Evolutionary conservation across 169 alveolate species (phyloP).

Genomic region (Cryptosporidium canis): DNA sequence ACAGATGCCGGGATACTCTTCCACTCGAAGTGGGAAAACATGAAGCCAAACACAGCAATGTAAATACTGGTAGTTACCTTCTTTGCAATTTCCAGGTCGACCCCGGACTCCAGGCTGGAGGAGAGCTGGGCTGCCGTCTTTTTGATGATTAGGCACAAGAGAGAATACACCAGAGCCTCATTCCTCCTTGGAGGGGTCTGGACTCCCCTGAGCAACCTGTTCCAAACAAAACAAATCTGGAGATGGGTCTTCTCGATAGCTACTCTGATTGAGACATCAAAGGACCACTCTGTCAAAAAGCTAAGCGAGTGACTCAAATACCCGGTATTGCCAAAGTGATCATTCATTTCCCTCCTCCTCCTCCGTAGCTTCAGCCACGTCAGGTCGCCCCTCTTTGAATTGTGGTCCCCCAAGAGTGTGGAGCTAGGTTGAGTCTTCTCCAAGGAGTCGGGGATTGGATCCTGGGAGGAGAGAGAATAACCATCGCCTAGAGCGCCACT

Average conservation of each 20-base stretch:
- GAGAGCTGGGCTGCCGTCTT: neutral
- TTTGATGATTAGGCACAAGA: slow-evolving; percentile 2
- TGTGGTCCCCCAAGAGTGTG: neutral
- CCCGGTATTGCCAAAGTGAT: neutral
- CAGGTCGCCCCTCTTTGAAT: slow-evolving; percentile 43
- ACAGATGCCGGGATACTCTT: slow-evolving; percentile 19
- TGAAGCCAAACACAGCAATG: slow-evolving; percentile 27
- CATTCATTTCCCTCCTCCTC: slow-evolving; percentile 1
- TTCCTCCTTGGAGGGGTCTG: slow-evolving; percentile 25
- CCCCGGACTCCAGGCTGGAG: neutral
- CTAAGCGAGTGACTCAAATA: slow-evolving; percentile 26
- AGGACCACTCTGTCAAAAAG: slow-evolving; percentile 24
- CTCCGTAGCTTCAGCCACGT: slow-evolving; percentile 37
- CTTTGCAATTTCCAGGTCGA: neutral
- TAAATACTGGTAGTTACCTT: slow-evolving; percentile 17
- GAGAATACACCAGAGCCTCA: slow-evolving; percentile 60
- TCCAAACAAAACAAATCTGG: slow-evolving; percentile 51
- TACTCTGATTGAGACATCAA: slow-evolving; percentile 15
- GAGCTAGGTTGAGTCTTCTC: neutral
- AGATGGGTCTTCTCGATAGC: slow-evolving; percentile 39
- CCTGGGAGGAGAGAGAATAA: neutral
- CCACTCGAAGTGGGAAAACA: slow-evolving; percentile 60
- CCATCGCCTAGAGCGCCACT: neutral
- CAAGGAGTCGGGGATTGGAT: neutral
- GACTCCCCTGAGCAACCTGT: slow-evolving; percentile 1